A percentile compares a stretch with the other conserved stretches of the same genome.
These are phyloP conservation scores for Fraxinus dipetala DNA, from an alignment of 305 asterid genomes.

Conservation along the genomic window DNA sequence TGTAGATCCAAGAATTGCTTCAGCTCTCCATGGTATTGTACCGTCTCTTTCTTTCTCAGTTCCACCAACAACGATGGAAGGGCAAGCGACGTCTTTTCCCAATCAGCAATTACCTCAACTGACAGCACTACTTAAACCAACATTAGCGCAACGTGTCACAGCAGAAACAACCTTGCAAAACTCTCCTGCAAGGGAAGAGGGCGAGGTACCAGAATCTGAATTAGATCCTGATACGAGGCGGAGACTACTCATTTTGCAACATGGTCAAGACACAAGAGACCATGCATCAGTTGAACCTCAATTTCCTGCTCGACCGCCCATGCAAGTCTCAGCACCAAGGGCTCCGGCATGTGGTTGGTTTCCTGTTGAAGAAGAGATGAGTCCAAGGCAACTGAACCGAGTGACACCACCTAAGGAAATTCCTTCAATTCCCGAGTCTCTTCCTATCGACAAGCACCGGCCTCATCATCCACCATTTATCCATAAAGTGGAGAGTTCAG, in stretches of 20 bases:
- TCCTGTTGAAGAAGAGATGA: constrained; percentile 76
- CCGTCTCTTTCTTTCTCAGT: constrained; percentile 50
- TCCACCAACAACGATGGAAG: constrained; percentile 46
- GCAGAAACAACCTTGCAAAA: constrained; percentile 56
- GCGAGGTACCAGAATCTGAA: constrained; percentile 98
- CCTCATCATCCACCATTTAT: constrained; percentile 59
- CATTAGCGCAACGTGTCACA: constrained; percentile 46
- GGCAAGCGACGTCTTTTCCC: constrained; percentile 48
- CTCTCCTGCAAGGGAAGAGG: constrained; percentile 98
- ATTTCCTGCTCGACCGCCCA: constrained; percentile 57
- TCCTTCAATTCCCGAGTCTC: constrained; percentile 48
- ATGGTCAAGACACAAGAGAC: constrained; percentile 89
- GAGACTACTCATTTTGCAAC: constrained; percentile 91
- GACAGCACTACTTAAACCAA: constrained; percentile 44
- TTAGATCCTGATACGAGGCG: constrained; percentile 97
- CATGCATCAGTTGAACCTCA: constrained; percentile 61
- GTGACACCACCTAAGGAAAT: constrained; percentile 57
- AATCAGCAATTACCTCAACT: constrained; percentile 64
- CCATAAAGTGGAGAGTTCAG: constrained; percentile 56
- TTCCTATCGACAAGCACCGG: constrained; percentile 56
- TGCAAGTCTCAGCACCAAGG: constrained; percentile 59
- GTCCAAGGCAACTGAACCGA: constrained; percentile 54
- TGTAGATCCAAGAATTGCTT: constrained; percentile 54
- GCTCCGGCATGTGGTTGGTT: constrained; percentile 72
- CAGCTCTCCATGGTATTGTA: constrained; percentile 42